Evolutionary conservation across 1,284 basidiomycete species (phyloP).

Genomic region (Ustilago trichophora): DNA sequence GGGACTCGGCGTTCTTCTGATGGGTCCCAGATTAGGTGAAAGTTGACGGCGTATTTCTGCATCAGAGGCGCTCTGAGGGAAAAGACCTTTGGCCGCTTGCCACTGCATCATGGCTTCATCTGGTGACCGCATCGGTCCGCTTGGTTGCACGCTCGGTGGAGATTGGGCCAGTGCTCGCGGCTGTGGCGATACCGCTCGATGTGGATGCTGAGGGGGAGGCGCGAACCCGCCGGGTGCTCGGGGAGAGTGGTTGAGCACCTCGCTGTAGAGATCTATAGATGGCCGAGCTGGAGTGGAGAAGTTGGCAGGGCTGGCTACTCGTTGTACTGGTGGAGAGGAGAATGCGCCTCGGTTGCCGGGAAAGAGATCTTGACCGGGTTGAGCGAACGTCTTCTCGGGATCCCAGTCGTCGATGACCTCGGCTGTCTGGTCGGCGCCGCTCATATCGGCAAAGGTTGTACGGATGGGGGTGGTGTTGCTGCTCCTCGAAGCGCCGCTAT

Average conservation of each 20-base stretch:
- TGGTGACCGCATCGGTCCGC: background rate
- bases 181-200: background rate
- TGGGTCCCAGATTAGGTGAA: slow-evolving; percentile 4
- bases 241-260: slow-evolving; percentile 22
- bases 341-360: slow-evolving; percentile 14
- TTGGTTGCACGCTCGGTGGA: background rate
- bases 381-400: slow-evolving; percentile 43
- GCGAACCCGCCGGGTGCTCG: background rate
- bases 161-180: slow-evolving; percentile 5
- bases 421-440: slow-evolving; percentile 1
- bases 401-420: slow-evolving; percentile 38
- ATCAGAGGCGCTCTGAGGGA: slow-evolving; percentile 2
- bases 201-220: background rate
- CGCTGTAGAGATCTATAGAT: slow-evolving; percentile 33
- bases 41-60: slow-evolving; percentile 9
- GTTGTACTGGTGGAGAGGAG: slow-evolving; percentile 23
- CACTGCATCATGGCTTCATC: background rate
- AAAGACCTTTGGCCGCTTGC: background rate
- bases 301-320: slow-evolving; percentile 12
- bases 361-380: slow-evolving; percentile 36
- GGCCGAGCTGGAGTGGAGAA: slow-evolving; percentile 9
- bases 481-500: slow-evolving; percentile 8
- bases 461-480: slow-evolving; percentile 23
- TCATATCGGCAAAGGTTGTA: slow-evolving; percentile 8
- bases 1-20: slow-evolving; percentile 22